Conservation (phyloP, 768 basidiomycete genomes). For the Lactarius sanguifluus region DNA sequence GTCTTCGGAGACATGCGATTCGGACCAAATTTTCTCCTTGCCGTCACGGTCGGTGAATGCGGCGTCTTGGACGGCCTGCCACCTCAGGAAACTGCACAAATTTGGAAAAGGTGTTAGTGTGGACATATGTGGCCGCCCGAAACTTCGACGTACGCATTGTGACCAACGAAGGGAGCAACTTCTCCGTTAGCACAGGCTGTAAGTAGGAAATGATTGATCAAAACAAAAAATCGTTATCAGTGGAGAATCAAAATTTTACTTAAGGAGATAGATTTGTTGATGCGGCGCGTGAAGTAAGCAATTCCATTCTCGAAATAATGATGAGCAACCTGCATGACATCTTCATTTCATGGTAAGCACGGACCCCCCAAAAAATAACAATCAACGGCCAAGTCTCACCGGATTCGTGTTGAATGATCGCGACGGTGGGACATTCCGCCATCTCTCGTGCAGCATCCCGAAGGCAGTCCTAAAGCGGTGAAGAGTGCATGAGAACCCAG, state of each 20-base stretch:
- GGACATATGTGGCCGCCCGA: not conserved
- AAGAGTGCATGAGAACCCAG: conserved; percentile 11
- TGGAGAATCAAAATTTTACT: conserved; percentile 27
- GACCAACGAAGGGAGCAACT: conserved; percentile 47
- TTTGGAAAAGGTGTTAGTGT: not conserved
- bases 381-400: conserved; percentile 32
- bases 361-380: not conserved
- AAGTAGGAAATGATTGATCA: not conserved
- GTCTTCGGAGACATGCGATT: conserved; percentile 67
- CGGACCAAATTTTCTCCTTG: conserved; percentile 60
- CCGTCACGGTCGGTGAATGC: conserved; percentile 53
- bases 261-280: conserved; percentile 46
- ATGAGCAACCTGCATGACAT: conserved; percentile 57
- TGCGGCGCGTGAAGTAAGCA: conserved; percentile 50
- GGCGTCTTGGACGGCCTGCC: conserved; percentile 59
- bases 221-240: not conserved
- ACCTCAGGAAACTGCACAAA: conserved; percentile 45
- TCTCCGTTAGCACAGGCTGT: conserved; percentile 44
- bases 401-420: conserved; percentile 53
- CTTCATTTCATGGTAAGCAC: conserved; percentile 37
- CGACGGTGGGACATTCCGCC: conserved; percentile 48
- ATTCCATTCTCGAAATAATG: conserved; percentile 53
- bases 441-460: conserved; percentile 53
- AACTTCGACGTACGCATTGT: conserved; percentile 39
- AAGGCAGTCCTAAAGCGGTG: conserved; percentile 45